These are phyloP conservation scores for Globisporangium lucens DNA, from an alignment of 352 stramenopile genomes.

Conservation along the genomic window DNA sequence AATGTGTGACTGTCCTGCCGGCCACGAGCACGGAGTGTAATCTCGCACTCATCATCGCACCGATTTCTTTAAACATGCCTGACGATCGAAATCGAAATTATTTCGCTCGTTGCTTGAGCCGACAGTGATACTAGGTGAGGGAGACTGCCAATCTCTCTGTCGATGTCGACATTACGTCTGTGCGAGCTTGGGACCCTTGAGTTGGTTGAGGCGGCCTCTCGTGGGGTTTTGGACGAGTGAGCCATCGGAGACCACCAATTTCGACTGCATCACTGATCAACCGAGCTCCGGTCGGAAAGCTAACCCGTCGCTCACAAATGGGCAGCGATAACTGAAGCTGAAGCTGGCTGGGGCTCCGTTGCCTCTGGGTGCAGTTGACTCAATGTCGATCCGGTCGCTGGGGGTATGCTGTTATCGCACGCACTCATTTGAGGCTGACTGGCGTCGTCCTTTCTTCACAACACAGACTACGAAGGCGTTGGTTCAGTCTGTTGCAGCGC, in stretches of 20 bases:
- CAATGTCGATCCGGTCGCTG: not conserved
- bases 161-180: not conserved
- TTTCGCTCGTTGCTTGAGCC: not conserved
- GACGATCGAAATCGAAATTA: not conserved
- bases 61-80: not conserved
- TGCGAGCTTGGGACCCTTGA: too few relatives aligned
- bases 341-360: not conserved
- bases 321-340: too few relatives aligned
- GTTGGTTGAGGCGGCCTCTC: too few relatives aligned
- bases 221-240: too few relatives aligned
- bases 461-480: not conserved
- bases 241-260: too few relatives aligned
- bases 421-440: not conserved
- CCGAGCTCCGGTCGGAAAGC: too few relatives aligned
- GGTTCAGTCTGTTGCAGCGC: not conserved
- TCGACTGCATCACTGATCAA: not conserved
- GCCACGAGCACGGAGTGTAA: not conserved
- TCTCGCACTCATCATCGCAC: not conserved
- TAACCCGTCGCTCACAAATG: too few relatives aligned
- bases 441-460: not conserved
- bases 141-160: not conserved
- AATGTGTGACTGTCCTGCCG: not conserved
- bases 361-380: not conserved
- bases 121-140: not conserved
- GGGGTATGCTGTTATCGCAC: not conserved